Percentiles rank a stretch among this genome's conserved stretches.
Conservation (phyloP, 1,284 basidiomycete genomes). For the Cutaneotrichosporon arboriforme region DNA sequence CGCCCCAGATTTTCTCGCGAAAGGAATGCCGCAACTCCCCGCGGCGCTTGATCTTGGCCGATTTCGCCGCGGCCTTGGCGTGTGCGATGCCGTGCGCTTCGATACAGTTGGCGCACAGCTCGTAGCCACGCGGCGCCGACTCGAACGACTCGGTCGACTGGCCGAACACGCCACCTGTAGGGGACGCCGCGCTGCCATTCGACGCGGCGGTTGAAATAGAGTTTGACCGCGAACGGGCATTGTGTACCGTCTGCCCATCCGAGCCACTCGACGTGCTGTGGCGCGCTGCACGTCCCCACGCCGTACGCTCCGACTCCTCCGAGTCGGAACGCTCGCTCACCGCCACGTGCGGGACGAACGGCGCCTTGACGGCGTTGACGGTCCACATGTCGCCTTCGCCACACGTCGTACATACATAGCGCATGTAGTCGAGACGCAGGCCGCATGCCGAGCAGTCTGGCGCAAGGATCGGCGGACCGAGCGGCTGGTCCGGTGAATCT, state of each 20-base stretch:
- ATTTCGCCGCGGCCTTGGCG: constrained; percentile 48
- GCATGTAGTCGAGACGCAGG: constrained; percentile 63
- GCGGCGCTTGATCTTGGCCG: constrained; percentile 29
- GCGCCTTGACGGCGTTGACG: constrained; percentile 29
- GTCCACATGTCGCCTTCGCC: constrained; percentile 57
- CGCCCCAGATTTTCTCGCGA: constrained; percentile 74
- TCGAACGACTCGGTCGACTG: background rate
- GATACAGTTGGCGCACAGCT: constrained; percentile 73
- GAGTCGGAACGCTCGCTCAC: background rate
- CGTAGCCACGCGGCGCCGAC: constrained; percentile 58
- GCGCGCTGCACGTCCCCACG: constrained; percentile 3
- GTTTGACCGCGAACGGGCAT: constrained; percentile 20
- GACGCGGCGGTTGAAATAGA: constrained; percentile 15
- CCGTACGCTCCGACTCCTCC: constrained; percentile 23
- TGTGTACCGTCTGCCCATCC: constrained; percentile 22
- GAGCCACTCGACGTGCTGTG: background rate
- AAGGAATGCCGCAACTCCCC: constrained; percentile 71
- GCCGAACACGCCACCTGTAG: constrained; percentile 9
- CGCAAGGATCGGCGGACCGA: constrained; percentile 57
- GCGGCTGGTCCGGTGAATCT: constrained; percentile 28
- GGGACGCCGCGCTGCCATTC: constrained; percentile 18
- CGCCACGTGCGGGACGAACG: constrained; percentile 12
- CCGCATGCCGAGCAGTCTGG: constrained; percentile 78
- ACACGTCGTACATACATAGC: constrained; percentile 79
- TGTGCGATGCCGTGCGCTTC: constrained; percentile 70